A percentile compares a stretch with the other conserved stretches of the same genome.
Conservation (phyloP, 768 basidiomycete genomes). For the Lactarius evosmus region DNA sequence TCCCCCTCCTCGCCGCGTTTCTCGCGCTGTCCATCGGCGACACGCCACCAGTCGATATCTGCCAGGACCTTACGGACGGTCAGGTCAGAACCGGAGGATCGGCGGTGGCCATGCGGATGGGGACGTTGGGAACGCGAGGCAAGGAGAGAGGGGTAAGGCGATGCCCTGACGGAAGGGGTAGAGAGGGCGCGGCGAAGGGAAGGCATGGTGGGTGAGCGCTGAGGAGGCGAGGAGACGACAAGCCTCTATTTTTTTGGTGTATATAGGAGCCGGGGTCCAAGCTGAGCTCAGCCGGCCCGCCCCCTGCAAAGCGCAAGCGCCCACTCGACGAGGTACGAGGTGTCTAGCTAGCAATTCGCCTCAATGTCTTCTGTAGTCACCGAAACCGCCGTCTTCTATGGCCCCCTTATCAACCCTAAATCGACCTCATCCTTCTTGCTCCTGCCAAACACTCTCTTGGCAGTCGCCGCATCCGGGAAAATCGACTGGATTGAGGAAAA, state of each 20-base stretch:
- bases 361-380: slow-evolving; percentile 1
- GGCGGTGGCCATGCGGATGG: slow-evolving; percentile 42
- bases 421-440: slow-evolving; percentile 43
- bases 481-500: slow-evolving; percentile 73
- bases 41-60: slow-evolving; percentile 87
- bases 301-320: too few relatives aligned
- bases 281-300: too few relatives aligned
- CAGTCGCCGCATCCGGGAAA: slow-evolving; percentile 47
- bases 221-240: slow-evolving; percentile 36
- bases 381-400: slow-evolving; percentile 43
- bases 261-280: too few relatives aligned
- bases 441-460: slow-evolving; percentile 53
- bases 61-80: slow-evolving; percentile 67
- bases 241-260: neutral
- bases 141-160: slow-evolving; percentile 53
- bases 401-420: slow-evolving; percentile 54
- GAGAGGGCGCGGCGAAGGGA: slow-evolving; percentile 79
- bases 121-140: slow-evolving; percentile 35
- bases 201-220: slow-evolving; percentile 52
- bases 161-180: slow-evolving; percentile 62
- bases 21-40: slow-evolving; percentile 67
- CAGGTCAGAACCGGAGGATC: slow-evolving; percentile 67
- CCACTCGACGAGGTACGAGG: too few relatives aligned
- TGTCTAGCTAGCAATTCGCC: too few relatives aligned
- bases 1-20: slow-evolving; percentile 42